Percentiles rank a stretch among this genome's conserved stretches.
Conservation (phyloP, 139 green algal genomes). For the Chloropicon primus region DNA sequence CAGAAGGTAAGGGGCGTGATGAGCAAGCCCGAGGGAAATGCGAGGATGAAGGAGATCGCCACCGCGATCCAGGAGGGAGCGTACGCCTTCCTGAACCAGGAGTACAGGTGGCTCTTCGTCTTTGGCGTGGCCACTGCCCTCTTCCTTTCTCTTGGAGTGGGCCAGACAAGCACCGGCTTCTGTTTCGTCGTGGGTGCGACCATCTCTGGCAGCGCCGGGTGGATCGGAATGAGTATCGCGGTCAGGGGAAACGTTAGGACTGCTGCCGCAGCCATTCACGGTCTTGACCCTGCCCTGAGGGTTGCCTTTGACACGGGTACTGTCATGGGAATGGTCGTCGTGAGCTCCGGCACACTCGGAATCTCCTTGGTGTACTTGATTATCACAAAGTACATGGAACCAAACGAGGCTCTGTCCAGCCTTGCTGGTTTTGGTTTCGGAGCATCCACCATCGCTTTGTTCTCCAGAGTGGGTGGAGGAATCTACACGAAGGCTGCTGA, state of each 20-base stretch:
- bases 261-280: not conserved
- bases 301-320: not conserved
- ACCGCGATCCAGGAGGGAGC: conserved; percentile 1
- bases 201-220: not conserved
- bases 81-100: not conserved
- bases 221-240: not conserved
- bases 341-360: not conserved
- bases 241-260: not conserved
- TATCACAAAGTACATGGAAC: not conserved
- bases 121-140: not conserved
- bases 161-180: conserved; percentile 10
- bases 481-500: not conserved
- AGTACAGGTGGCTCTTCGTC: not conserved
- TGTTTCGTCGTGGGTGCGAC: not conserved
- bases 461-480: not conserved
- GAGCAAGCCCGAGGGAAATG: conserved; percentile 3
- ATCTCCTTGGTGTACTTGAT: not conserved
- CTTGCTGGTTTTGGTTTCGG: not conserved
- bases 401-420: not conserved
- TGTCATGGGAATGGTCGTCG: not conserved
- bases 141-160: not conserved
- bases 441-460: not conserved
- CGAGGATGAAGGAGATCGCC: conserved; percentile 15
- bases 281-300: not conserved
- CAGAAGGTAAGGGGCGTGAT: conserved; percentile 8